Conservation (phyloP, 2,329 filamentous ascomycete genomes). For the Phaeoacremonium minimum region DNA sequence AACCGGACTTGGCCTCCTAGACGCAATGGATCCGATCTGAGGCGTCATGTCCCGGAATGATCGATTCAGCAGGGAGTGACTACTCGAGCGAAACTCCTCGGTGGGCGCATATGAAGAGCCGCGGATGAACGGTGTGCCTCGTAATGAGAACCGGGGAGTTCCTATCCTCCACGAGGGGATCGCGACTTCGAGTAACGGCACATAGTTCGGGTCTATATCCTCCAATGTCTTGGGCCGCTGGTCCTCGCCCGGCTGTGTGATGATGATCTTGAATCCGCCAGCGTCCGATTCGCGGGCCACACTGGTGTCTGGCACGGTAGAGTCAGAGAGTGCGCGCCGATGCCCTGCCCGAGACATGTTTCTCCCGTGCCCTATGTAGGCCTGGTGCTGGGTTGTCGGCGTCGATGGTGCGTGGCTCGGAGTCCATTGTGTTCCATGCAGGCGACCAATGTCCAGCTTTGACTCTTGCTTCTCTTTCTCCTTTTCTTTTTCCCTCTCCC, state of each 20-base stretch:
- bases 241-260: constrained; percentile 64
- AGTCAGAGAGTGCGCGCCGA: constrained; percentile 70
- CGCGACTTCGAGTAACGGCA: constrained; percentile 63
- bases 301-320: constrained; percentile 64
- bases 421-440: constrained; percentile 36
- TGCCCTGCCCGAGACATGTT: constrained; percentile 33
- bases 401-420: constrained; percentile 33
- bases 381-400: constrained; percentile 24
- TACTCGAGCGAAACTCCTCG: constrained; percentile 66
- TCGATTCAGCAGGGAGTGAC: constrained; percentile 41
- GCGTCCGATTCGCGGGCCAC: constrained; percentile 49
- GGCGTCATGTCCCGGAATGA: constrained; percentile 28
- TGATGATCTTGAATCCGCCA: constrained; percentile 74
- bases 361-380: constrained; percentile 25
- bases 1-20: constrained; percentile 31
- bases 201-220: constrained; percentile 37
- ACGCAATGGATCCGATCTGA: constrained; percentile 19
- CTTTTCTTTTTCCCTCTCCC: too few species aligned
- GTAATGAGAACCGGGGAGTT: constrained; percentile 72
- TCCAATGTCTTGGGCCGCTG: constrained; percentile 59
- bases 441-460: constrained; percentile 15
- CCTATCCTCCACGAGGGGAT: constrained; percentile 85
- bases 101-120: constrained; percentile 77
- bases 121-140: constrained; percentile 72
- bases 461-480: constrained; percentile 20